Evolutionary conservation across 495 filamentous ascomycete species (phyloP).

Genomic region (Neurospora tetrasperma): DNA sequence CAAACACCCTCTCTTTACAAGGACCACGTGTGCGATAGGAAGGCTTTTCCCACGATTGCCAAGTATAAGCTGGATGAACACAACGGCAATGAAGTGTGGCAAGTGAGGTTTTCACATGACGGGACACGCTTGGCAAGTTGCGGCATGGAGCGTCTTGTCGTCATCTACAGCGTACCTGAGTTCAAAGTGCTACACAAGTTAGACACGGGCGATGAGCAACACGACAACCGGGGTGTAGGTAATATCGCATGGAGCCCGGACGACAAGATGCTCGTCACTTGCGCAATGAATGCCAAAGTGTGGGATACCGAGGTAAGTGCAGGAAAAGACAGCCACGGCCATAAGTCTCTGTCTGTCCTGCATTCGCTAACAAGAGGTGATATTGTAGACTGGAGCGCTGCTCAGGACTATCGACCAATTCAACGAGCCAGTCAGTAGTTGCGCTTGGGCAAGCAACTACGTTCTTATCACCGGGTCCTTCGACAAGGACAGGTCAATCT

Average conservation of each 20-base stretch:
- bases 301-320: slow-evolving; percentile 66
- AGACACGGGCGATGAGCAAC: slow-evolving; percentile 51
- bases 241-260: slow-evolving; percentile 88
- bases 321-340: background rate
- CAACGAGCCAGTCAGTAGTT: slow-evolving; percentile 71
- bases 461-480: slow-evolving; percentile 75
- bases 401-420: slow-evolving; percentile 56
- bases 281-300: slow-evolving; percentile 67
- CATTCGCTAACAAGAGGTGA: background rate
- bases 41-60: slow-evolving; percentile 63
- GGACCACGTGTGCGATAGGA: slow-evolving; percentile 74
- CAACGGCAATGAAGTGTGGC: slow-evolving; percentile 73
- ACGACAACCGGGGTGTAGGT: slow-evolving; percentile 51
- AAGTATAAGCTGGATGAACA: slow-evolving; percentile 62
- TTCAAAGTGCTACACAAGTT: slow-evolving; percentile 59
- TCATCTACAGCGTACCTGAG: slow-evolving; percentile 70
- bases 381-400: slow-evolving; percentile 54
- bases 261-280: slow-evolving; percentile 73
- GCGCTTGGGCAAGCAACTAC: slow-evolving; percentile 74
- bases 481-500: slow-evolving; percentile 54
- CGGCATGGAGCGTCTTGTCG: slow-evolving; percentile 59
- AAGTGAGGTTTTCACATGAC: slow-evolving; percentile 80
- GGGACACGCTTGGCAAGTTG: slow-evolving; percentile 75
- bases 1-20: slow-evolving; percentile 73
- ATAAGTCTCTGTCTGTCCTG: background rate